A percentile compares a stretch with the other conserved stretches of the same genome.
Evolutionary conservation across 2,329 filamentous ascomycete genomes (phyloP).

Genomic region (Cladosporium sp.): DNA sequence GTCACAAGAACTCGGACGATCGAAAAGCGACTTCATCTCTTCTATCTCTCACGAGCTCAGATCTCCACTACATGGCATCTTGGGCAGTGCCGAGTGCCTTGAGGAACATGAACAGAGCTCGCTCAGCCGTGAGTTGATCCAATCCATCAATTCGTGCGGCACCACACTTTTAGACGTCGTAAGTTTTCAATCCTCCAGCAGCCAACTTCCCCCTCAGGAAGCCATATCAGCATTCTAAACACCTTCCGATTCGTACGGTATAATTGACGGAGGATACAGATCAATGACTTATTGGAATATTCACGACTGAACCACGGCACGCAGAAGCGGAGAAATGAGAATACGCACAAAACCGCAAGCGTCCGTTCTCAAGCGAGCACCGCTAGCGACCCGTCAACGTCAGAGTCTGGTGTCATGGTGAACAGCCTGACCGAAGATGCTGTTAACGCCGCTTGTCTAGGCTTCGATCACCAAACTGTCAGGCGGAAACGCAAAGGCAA

Average conservation of each 20-base stretch:
- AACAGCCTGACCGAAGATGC: conserved; percentile 50
- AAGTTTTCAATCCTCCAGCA: not conserved
- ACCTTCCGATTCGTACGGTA: too few species aligned
- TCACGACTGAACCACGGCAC: conserved; percentile 40
- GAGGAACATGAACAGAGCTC: conserved; percentile 39
- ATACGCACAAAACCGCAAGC: not conserved
- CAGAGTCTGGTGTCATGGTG: conserved; percentile 35
- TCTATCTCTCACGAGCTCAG: conserved; percentile 51
- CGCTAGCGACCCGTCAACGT: conserved; percentile 15
- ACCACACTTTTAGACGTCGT: conserved; percentile 47
- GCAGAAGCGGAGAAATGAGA: conserved; percentile 12
- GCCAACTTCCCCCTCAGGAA: too few species aligned
- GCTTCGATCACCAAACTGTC: conserved; percentile 19
- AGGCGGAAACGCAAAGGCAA: conserved; percentile 31
- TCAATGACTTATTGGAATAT: conserved; percentile 42
- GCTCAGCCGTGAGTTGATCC: conserved; percentile 40
- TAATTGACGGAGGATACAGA: too few species aligned
- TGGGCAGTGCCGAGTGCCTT: conserved; percentile 42
- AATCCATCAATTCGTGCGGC: conserved; percentile 48
- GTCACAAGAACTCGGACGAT: conserved; percentile 39
- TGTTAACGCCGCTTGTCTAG: conserved; percentile 46
- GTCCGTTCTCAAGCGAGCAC: too few species aligned
- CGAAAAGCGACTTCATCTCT: conserved; percentile 51
- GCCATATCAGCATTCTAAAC: too few species aligned
- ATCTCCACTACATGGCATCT: conserved; percentile 44